Conservation (phyloP, 1,284 basidiomycete species). For the Trichosporon sp. region DNA sequence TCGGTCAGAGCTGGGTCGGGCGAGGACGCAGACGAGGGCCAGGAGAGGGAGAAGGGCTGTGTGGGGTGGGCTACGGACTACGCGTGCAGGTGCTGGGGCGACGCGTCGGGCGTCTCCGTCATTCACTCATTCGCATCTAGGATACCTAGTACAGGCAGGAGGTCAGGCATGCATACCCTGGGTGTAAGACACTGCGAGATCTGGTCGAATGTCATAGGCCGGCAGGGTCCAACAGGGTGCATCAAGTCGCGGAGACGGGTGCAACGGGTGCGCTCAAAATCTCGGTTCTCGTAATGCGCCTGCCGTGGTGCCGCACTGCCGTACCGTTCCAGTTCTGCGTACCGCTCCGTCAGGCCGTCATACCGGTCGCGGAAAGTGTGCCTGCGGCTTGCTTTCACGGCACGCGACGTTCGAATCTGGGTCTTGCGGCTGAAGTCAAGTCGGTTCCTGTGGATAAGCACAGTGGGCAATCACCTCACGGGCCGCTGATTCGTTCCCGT, state of each 20-base stretch:
- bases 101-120: background rate
- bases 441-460: too few relatives aligned
- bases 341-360: background rate
- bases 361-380: constrained; percentile 1
- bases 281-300: background rate
- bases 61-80: background rate
- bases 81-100: too few relatives aligned
- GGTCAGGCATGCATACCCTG: background rate
- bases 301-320: too few relatives aligned
- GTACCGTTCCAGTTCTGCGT: background rate
- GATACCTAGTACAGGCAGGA: background rate
- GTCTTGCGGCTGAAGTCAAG: too few relatives aligned
- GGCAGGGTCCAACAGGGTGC: too few relatives aligned
- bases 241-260: background rate
- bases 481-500: too few relatives aligned
- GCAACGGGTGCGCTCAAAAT: too few relatives aligned
- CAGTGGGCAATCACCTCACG: too few relatives aligned
- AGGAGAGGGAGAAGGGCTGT: too few relatives aligned
- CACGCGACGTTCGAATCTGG: too few relatives aligned
- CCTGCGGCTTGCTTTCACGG: background rate
- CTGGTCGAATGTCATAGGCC: background rate
- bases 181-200: background rate
- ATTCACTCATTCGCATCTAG: background rate
- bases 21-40: too few relatives aligned
- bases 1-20: background rate